Evolutionary conservation across 2,329 filamentous ascomycete genomes (phyloP), one percentile per base, ranked within the genome.

Genomic region (Trichoderma simmonsii): DNA sequence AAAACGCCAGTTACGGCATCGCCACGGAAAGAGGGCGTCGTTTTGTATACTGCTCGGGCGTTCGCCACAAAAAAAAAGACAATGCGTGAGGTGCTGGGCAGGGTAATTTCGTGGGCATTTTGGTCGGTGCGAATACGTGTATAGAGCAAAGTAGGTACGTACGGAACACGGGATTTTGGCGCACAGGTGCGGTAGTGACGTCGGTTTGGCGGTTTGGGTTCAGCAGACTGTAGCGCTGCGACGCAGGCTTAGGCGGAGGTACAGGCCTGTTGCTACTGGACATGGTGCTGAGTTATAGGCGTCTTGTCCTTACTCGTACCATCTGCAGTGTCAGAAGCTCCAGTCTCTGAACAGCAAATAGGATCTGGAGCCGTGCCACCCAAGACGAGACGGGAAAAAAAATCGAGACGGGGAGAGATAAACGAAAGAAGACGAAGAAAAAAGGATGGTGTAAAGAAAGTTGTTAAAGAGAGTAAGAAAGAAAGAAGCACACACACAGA

Each of bases 161-260:
- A 88, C 86, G 86, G 78, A 88, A 88, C 67, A 85, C 86, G 73
- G 85, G 84, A 77, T 57, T 82, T 81, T 76, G 85, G 85, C 57
- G 84, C 79, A 4, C 66, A 62, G 66, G 65, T 2, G 57, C 57
- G 30, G 68, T 61, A 24, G 68, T 64, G 24, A 51, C 60, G n/a
- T 71, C 68, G 12, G n/a, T 59, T 48, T 26, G 39, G n/a, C 59
- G 67, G 39, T 26, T 70, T 30, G 54, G 39, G 43, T 57, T 69
- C 34, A 34, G 66, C 34, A 39, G 24, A 12, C 32, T 15, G 18
- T 18, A 43, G 65, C 32, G 65, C 63, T 68, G 65, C 32, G 65
- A 56, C 36, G 56, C 34, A 26, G 59, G 21, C 21, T 36, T 36
- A 39, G 59, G 54, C 30, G 18, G 32, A 8, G 32, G 59, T 9